These are phyloP conservation scores for Erucastrum elatum DNA, from an alignment of 345 rosid species.

Conservation along the genomic window DNA sequence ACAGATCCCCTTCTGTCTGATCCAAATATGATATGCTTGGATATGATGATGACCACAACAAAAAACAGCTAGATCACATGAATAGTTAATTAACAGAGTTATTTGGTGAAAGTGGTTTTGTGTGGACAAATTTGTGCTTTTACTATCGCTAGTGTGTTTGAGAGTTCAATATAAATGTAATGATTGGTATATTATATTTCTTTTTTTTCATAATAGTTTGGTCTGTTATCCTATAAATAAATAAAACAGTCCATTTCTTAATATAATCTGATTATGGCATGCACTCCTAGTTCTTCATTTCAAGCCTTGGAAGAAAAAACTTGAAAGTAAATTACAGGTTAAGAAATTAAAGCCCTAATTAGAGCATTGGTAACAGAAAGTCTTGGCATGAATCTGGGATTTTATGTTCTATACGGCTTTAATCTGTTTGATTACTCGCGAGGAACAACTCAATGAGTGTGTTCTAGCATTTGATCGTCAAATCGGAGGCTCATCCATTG, in stretches of 20 bases:
- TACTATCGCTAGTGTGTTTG: too few species aligned
- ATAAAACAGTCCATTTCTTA: too few species aligned
- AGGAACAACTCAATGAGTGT: constrained; percentile 53
- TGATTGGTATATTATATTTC: too few species aligned
- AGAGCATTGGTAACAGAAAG: background rate
- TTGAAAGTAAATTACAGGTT: background rate
- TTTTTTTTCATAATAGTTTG: too few species aligned
- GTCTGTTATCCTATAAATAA: too few species aligned
- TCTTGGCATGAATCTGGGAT: background rate
- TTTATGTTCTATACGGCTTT: constrained; percentile 1
- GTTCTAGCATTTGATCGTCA: constrained; percentile 62
- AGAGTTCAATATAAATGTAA: too few species aligned
- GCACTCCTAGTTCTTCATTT: too few species aligned
- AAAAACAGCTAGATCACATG: background rate
- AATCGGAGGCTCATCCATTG: constrained; percentile 61
- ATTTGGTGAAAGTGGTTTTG: background rate
- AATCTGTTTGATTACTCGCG: constrained; percentile 29
- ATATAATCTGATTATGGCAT: too few species aligned
- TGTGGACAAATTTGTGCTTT: too few species aligned
- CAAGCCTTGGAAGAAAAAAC: background rate
- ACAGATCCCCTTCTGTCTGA: background rate
- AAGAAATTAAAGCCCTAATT: background rate
- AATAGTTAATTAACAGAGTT: constrained; percentile 27
- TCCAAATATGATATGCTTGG: background rate
- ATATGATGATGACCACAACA: background rate